Percentiles rank a stretch among this genome's conserved stretches.
These are phyloP conservation scores for Metarhizium rileyi DNA, from an alignment of 2,329 filamentous ascomycete genomes.

Conservation along the genomic window DNA sequence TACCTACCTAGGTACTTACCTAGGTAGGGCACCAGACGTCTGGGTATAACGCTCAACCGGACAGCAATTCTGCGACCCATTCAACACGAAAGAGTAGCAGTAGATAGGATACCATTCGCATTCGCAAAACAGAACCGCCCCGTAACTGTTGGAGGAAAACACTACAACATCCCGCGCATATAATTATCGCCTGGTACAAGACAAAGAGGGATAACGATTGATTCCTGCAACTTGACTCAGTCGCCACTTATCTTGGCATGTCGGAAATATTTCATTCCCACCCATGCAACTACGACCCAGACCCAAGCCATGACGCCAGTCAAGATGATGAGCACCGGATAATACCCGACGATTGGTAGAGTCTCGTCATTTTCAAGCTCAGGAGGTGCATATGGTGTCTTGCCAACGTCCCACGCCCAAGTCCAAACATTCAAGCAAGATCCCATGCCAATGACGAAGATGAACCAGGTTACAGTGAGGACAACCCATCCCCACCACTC, in stretches of 20 bases:
- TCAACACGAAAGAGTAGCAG: no score
- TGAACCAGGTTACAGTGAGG: slow-evolving; percentile 81
- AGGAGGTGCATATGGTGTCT: slow-evolving; percentile 88
- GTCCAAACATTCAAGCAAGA: slow-evolving; percentile 92
- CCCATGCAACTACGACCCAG: slow-evolving; percentile 95
- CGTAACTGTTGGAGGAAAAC: neutral
- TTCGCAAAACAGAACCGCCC: no score
- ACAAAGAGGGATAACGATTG: neutral
- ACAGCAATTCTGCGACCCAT: no score
- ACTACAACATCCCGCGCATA: neutral
- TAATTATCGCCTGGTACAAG: neutral
- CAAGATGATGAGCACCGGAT: slow-evolving; percentile 85
- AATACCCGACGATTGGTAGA: slow-evolving; percentile 91
- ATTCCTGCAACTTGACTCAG: slow-evolving; percentile 23
- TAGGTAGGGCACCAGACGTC: no score
- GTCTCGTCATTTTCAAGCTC: slow-evolving; percentile 93
- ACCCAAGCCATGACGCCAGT: slow-evolving; percentile 98
- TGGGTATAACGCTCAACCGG: no score
- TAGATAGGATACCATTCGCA: no score
- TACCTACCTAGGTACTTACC: no score
- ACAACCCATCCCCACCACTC: slow-evolving; percentile 98
- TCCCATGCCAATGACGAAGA: slow-evolving; percentile 95
- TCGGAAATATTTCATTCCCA: slow-evolving; percentile 98
- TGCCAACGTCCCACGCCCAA: slow-evolving; percentile 98
- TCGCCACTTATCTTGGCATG: slow-evolving; percentile 80